phyloP scores from a whole-genome alignment of 257 asterid genomes.

The Penstemon newberryi region DNA sequence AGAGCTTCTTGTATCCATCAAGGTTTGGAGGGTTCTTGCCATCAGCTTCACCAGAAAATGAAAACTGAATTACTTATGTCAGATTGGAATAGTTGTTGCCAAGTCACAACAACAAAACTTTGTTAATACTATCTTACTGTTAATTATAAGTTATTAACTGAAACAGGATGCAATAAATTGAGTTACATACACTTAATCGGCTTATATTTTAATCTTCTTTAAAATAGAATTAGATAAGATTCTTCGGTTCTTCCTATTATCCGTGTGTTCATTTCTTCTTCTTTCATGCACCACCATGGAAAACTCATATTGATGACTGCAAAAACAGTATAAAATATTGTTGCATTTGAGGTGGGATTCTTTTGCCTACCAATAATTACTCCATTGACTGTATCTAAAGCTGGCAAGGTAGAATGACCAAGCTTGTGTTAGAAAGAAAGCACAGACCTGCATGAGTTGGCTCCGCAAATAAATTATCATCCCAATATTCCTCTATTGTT shows the following conservation, averaged over 20 bases:
- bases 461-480: background rate
- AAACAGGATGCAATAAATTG: no score
- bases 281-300: background rate
- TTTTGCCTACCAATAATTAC: background rate
- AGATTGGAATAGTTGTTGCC: background rate
- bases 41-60: no score
- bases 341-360: background rate
- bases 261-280: background rate
- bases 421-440: background rate
- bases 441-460: background rate
- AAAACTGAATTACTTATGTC: no score
- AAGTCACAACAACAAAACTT: background rate
- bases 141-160: no score
- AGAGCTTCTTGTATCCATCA: no score
- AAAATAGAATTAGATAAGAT: background rate
- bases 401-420: background rate
- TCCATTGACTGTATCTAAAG: no score
- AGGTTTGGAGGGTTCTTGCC: no score
- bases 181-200: no score
- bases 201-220: background rate
- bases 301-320: no score
- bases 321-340: background rate
- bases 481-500: no score
- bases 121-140: background rate
- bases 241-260: background rate